These are phyloP conservation scores for Botrytis squamosa DNA, from an alignment of 2,329 filamentous ascomycete genomes.

Conservation along the genomic window DNA sequence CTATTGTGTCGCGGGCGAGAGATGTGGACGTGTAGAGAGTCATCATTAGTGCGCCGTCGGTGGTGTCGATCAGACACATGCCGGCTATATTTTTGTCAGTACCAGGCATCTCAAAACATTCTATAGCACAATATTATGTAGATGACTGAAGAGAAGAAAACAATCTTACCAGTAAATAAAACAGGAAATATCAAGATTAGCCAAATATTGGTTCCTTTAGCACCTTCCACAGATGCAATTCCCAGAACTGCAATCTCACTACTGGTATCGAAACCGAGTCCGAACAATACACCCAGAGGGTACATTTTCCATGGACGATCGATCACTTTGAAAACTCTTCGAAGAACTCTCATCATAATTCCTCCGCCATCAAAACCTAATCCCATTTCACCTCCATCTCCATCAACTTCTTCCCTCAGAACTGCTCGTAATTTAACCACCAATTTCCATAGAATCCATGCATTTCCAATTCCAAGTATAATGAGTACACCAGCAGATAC, in stretches of 20 bases:
- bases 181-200: constrained; percentile 88
- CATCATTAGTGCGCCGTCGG: constrained; percentile 94
- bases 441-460: constrained; percentile 79
- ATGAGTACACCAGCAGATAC: constrained; percentile 83
- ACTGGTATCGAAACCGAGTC: constrained; percentile 91
- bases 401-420: constrained; percentile 45
- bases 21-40: constrained; percentile 80
- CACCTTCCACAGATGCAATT: constrained; percentile 83
- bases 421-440: constrained; percentile 65
- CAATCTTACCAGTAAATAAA: constrained; percentile 71
- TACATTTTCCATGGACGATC: constrained; percentile 94
- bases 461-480: constrained; percentile 77
- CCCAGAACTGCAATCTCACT: constrained; percentile 91
- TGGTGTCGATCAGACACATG: constrained; percentile 93
- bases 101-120: too few relatives aligned
- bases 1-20: constrained; percentile 77
- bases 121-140: too few relatives aligned
- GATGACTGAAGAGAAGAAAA: not conserved
- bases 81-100: constrained; percentile 54
- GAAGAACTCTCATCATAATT: constrained; percentile 68
- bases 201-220: constrained; percentile 87
- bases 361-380: constrained; percentile 76
- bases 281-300: constrained; percentile 82
- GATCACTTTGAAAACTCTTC: constrained; percentile 71
- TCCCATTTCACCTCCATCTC: constrained; percentile 33